Evolutionary conservation across 176 grass and related monocot species (phyloP).

Genomic region (Hordeum marinum): DNA sequence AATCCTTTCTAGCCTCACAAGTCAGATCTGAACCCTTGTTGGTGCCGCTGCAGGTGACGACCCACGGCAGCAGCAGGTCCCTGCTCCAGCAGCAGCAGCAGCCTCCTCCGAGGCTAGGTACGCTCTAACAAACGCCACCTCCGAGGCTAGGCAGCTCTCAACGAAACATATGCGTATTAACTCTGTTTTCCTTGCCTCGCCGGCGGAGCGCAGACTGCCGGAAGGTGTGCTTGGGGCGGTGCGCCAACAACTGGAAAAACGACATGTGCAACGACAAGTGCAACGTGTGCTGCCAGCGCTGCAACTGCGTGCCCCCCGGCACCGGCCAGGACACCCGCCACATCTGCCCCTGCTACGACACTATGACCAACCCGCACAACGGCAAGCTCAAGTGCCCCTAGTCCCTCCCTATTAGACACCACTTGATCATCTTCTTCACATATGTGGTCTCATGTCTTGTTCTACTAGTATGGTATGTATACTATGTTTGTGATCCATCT

Average conservation of each 20-base stretch:
- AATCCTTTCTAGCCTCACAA: no score
- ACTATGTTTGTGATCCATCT: no score
- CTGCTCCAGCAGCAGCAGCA: neutral
- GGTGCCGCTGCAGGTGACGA: neutral
- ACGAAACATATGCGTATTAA: no score
- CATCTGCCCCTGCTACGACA: constrained; percentile 46
- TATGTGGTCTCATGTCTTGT: no score
- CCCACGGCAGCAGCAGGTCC: no score
- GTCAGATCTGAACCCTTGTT: neutral
- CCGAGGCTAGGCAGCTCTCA: no score
- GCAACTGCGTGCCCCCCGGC: constrained; percentile 79
- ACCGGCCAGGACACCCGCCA: constrained; percentile 58
- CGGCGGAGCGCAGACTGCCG: constrained; percentile 37
- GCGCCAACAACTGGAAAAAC: constrained; percentile 66
- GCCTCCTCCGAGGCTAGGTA: constrained; percentile 31
- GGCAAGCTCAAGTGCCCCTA: constrained; percentile 45
- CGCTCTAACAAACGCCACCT: no score
- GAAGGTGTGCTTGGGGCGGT: constrained; percentile 36
- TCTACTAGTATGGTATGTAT: no score
- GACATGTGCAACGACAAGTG: constrained; percentile 89
- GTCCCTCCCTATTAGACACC: neutral
- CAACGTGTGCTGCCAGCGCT: constrained; percentile 61
- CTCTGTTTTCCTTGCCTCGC: no score
- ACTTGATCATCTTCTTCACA: neutral
- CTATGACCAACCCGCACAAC: constrained; percentile 25